These are phyloP conservation scores for Lepiota venenata DNA, from an alignment of 768 basidiomycete genomes.

Conservation along the genomic window DNA sequence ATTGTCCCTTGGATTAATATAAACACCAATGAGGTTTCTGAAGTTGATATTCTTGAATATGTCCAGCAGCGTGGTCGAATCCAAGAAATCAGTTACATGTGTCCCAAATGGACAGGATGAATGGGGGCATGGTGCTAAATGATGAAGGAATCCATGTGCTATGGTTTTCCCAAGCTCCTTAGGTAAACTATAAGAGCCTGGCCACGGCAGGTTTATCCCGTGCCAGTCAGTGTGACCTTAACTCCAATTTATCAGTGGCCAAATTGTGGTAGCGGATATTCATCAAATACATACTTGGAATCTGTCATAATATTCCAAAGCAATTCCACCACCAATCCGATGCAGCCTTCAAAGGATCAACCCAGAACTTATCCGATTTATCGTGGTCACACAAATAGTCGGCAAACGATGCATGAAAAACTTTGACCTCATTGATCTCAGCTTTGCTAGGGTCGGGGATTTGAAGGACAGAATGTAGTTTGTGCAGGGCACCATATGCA, in stretches of 20 bases:
- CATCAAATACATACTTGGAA: background rate
- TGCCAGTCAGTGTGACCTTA: background rate
- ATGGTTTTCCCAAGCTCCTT: too few relatives aligned
- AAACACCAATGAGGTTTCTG: too few relatives aligned
- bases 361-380: background rate
- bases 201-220: too few relatives aligned
- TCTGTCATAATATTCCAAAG: background rate
- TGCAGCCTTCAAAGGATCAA: background rate
- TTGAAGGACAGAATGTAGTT: constrained; percentile 1
- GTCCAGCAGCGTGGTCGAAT: too few relatives aligned
- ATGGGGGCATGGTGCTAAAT: too few relatives aligned
- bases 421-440: background rate
- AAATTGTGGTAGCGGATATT: too few relatives aligned
- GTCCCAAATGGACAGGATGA: too few relatives aligned
- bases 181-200: too few relatives aligned
- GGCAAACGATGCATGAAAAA: background rate
- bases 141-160: too few relatives aligned
- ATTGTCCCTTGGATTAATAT: too few relatives aligned
- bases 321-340: background rate
- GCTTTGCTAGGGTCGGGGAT: background rate
- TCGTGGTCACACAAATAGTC: background rate
- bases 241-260: background rate
- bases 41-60: too few relatives aligned
- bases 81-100: too few relatives aligned
- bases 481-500: constrained; percentile 2